Evolutionary conservation across 2,329 filamentous ascomycete genomes (phyloP).

Genomic region (Fusarium cyanostomum): DNA sequence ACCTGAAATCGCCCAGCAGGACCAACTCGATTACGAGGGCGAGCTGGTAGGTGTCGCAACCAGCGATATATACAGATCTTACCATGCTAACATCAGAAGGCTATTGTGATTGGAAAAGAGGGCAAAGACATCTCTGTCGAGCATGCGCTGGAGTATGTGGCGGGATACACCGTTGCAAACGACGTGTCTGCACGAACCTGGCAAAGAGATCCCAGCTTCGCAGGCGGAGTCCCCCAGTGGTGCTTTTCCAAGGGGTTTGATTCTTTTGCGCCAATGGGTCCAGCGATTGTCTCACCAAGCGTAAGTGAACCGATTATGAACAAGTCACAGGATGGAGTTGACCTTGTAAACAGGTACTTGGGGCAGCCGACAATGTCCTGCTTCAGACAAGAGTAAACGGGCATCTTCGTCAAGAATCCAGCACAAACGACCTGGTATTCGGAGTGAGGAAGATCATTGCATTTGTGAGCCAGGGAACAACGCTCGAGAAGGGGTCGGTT

Average conservation of each 20-base stretch:
- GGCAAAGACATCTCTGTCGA: conserved; percentile 8
- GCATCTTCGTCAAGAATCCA: conserved; percentile 10
- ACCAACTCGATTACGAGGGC: conserved; percentile 24
- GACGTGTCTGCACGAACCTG: conserved; percentile 15
- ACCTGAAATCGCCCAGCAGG: conserved; percentile 7
- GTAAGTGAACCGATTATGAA: neutral
- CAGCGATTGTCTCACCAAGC: neutral
- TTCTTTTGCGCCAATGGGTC: conserved; percentile 19
- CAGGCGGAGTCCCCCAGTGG: conserved; percentile 12
- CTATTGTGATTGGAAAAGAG: conserved; percentile 15
- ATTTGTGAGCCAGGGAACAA: conserved; percentile 17
- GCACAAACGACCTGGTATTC: conserved; percentile 14
- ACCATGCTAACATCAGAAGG: neutral
- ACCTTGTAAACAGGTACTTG: neutral
- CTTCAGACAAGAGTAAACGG: conserved; percentile 22
- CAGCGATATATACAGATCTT: too few species aligned
- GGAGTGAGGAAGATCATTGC: conserved; percentile 1
- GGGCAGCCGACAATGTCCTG: neutral
- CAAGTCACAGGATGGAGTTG: neutral
- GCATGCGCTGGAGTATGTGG: conserved; percentile 14
- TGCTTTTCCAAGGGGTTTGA: conserved; percentile 25
- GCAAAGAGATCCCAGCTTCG: conserved; percentile 10
- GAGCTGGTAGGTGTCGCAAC: conserved; percentile 8
- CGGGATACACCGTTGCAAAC: conserved; percentile 17
- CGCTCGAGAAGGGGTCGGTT: conserved; percentile 6